Conservation (phyloP, 208 protist species). For the Trypanosoma scelopori region DNA sequence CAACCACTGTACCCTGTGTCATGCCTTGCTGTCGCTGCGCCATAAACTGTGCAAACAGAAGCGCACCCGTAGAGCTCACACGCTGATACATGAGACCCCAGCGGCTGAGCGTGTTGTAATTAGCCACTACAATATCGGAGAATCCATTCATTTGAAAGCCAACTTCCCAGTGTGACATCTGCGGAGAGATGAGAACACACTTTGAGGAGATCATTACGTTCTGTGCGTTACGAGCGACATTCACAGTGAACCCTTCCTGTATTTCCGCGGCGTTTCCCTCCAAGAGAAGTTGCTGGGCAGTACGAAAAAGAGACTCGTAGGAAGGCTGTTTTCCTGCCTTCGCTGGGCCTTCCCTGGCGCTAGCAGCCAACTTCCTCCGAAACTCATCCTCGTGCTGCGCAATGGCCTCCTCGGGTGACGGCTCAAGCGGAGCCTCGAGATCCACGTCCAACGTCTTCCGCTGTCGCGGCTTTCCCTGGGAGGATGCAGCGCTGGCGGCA, state of each 20-base stretch:
- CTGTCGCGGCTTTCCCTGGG: slow-evolving; percentile 27
- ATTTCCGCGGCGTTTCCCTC: slow-evolving; percentile 67
- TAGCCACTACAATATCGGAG: slow-evolving; percentile 73
- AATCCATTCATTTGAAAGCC: slow-evolving; percentile 90
- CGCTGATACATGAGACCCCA: slow-evolving; percentile 90
- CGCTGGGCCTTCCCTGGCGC: slow-evolving; percentile 50
- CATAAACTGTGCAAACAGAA: slow-evolving; percentile 86
- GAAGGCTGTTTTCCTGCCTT: slow-evolving; percentile 46
- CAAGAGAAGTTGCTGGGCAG: slow-evolving; percentile 58
- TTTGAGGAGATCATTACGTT: slow-evolving; percentile 87
- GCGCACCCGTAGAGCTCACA: slow-evolving; percentile 63
- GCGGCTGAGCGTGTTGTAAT: slow-evolving; percentile 84
- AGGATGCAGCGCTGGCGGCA: not conserved
- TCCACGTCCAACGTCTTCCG: slow-evolving; percentile 70
- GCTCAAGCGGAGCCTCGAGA: slow-evolving; percentile 71
- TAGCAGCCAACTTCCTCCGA: slow-evolving; percentile 76
- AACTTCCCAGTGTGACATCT: slow-evolving; percentile 87
- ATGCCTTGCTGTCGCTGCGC: slow-evolving; percentile 83
- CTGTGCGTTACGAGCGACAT: slow-evolving; percentile 69
- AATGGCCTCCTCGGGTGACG: slow-evolving; percentile 34
- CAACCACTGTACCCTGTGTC: slow-evolving; percentile 77
- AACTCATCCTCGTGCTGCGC: slow-evolving; percentile 49
- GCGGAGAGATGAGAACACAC: slow-evolving; percentile 69
- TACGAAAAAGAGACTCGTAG: slow-evolving; percentile 81
- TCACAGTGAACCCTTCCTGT: slow-evolving; percentile 75